Evolutionary conservation across 306 rosid genomes (phyloP).

Genomic region (Quercus variabilis): DNA sequence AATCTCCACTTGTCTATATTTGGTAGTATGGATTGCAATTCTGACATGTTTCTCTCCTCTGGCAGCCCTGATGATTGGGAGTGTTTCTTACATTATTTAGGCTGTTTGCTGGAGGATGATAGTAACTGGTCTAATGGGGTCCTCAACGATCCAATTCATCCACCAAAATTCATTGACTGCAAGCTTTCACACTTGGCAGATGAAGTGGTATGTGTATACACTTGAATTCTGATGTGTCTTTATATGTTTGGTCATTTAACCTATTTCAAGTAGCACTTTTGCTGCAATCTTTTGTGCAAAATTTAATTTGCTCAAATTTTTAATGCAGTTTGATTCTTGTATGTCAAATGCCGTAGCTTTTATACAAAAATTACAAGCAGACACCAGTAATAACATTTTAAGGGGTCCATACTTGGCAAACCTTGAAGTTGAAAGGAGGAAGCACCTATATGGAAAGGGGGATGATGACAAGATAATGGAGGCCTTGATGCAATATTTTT

Average conservation of each 20-base stretch:
- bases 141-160: constrained; percentile 54
- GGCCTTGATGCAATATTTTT: constrained; percentile 58
- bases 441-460: constrained; percentile 60
- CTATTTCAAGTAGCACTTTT: constrained; percentile 8
- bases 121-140: constrained; percentile 61
- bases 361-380: constrained; percentile 60
- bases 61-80: constrained; percentile 99
- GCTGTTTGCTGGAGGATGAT: constrained; percentile 91
- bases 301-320: constrained; percentile 24
- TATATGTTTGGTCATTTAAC: constrained; percentile 11
- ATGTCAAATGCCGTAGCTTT: constrained; percentile 66
- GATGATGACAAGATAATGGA: constrained; percentile 59
- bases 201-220: constrained; percentile 54
- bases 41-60: constrained; percentile 30
- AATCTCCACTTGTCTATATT: background rate
- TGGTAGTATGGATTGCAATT: background rate
- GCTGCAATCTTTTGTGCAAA: constrained; percentile 5
- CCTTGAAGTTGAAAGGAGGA: constrained; percentile 90
- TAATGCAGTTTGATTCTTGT: constrained; percentile 80
- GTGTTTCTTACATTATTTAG: constrained; percentile 86
- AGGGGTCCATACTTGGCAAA: constrained; percentile 81
- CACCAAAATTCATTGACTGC: constrained; percentile 51
- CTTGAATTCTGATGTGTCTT: constrained; percentile 1
- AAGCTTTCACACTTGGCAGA: constrained; percentile 70
- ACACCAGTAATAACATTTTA: constrained; percentile 31